Evolutionary conservation across 148 eudicot genomes (phyloP), one percentile per base, ranked within the genome.

Genomic region (Rhododendron ferrugineum): DNA sequence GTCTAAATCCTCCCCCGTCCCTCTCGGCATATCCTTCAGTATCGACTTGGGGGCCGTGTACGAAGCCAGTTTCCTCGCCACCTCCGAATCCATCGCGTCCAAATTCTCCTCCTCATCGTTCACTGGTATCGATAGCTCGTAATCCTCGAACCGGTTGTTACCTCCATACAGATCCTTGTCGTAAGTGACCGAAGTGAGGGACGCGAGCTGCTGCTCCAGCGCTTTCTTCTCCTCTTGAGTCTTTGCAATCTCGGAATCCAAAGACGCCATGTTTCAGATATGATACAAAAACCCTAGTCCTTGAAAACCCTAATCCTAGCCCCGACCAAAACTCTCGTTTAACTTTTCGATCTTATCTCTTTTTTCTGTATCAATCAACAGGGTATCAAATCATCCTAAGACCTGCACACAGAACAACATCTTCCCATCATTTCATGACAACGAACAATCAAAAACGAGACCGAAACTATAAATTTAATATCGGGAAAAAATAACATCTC

Each of bases 181-280:
- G 68, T 90, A 96, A 3, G 91, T 88, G 8, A 94, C 85, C 8
- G 96, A 87, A 34, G 90, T 90, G 18, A 93, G 91, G 28, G 98
- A 91, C 0, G 97, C 98, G 11, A 96, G 86, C 82, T 94, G 89
- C 84, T 93, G 90, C 91, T 93, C 98, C 93, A 91, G 84, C 82
- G 92, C 91, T 86, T 92, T 94, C 93, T 98, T 93, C 91, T 96
- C 99, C 80, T 94, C 98, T 85, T 96, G 96, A 2, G 92, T 90
- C 87, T 85, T 95, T n/a, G 91, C 92, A 84, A 96, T 95, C 90
- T 96, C 99, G 6, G 87, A 81, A 88, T 92, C 95, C 79, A 78
- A 75, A 0, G 91, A 85, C 40, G 91, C 84, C 91, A 90, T 92
- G n/a, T 85, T 60, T 58, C 81, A 6, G 44, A 6, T 6, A 40